Evolutionary conservation across 176 grass and related monocot species (phyloP).

Genomic region (Oryza brachyantha): DNA sequence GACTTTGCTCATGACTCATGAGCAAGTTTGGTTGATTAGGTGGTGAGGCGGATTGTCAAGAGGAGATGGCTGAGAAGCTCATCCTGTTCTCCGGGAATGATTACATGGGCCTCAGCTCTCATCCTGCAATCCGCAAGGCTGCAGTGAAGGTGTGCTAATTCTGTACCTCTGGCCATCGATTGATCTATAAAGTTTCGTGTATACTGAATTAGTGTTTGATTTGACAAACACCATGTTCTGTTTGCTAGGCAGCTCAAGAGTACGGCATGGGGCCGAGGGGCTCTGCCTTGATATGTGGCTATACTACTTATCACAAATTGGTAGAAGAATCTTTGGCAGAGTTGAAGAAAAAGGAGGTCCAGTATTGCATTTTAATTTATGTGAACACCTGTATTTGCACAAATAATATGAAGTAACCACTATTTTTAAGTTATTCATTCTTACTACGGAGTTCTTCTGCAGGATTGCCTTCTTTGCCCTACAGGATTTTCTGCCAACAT

Average conservation of each 20-base stretch:
- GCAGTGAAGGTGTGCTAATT: slow-evolving; percentile 47
- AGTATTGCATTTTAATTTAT: not conserved
- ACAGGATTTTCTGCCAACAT: slow-evolving; percentile 89
- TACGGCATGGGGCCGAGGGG: slow-evolving; percentile 89
- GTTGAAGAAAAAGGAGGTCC: slow-evolving; percentile 78
- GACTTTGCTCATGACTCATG: slow-evolving; percentile 23
- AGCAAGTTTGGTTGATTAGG: slow-evolving; percentile 48
- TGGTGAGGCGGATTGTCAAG: slow-evolving; percentile 29
- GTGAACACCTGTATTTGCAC: not conserved
- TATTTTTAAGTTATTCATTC: not conserved
- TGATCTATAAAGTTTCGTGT: not conserved
- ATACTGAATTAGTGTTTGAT: not conserved
- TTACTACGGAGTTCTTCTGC: slow-evolving; percentile 10
- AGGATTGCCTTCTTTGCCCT: slow-evolving; percentile 88
- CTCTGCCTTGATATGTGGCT: slow-evolving; percentile 74
- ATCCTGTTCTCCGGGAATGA: slow-evolving; percentile 90
- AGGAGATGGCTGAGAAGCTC: slow-evolving; percentile 41
- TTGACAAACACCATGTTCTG: not conserved
- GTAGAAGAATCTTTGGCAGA: slow-evolving; percentile 65
- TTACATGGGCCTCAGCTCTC: slow-evolving; percentile 77
- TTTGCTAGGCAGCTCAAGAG: slow-evolving; percentile 65
- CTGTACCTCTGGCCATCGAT: not conserved
- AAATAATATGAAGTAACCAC: not conserved
- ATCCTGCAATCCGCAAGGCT: slow-evolving; percentile 62
- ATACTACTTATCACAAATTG: slow-evolving; percentile 68